These are phyloP conservation scores for Yamadazyma kanchanaburiensis DNA, from an alignment of 1,139 yeast species.

Conservation along the genomic window DNA sequence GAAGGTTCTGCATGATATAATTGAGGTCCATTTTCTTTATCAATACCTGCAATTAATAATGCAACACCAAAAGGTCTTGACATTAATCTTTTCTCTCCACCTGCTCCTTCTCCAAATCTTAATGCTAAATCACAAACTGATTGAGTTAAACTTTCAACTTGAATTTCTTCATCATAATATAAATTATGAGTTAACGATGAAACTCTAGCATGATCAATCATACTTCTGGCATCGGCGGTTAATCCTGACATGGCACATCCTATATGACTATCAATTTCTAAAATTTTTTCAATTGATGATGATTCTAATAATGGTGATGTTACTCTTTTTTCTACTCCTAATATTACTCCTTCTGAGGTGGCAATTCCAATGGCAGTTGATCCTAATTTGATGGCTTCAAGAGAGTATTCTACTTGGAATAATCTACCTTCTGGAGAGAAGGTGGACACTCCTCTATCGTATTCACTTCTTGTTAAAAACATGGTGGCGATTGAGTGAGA, in stretches of 20 bases:
- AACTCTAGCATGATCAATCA: constrained; percentile 98
- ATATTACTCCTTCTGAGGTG: constrained; percentile 93
- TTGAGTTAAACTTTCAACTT: constrained; percentile 92
- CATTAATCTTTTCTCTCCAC: constrained; percentile 96
- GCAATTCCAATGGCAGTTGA: constrained; percentile 97
- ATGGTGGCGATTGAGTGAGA: constrained; percentile 28
- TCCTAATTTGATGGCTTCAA: constrained; percentile 95
- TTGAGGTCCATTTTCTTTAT: constrained; percentile 91
- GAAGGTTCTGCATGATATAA: constrained; percentile 98
- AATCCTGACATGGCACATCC: constrained; percentile 99
- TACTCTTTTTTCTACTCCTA: constrained; percentile 96
- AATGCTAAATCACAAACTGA: constrained; percentile 95
- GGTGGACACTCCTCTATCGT: constrained; percentile 97
- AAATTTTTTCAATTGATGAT: constrained; percentile 91
- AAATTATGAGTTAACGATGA: constrained; percentile 85
- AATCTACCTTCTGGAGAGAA: constrained; percentile 98
- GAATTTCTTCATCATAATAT: constrained; percentile 88
- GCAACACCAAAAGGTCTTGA: constrained; percentile 99
- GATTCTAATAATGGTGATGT: constrained; percentile 90
- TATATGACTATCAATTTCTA: constrained; percentile 89
- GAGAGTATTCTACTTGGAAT: constrained; percentile 96
- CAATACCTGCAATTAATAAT: constrained; percentile 89
- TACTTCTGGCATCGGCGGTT: constrained; percentile 97
- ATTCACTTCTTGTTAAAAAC: constrained; percentile 98
- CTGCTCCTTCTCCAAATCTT: constrained; percentile 97